A percentile compares a stretch with the other conserved stretches of the same genome.
These are phyloP conservation scores for Trichoderma citrinoviride DNA, from an alignment of 2,329 filamentous ascomycete species.

Conservation along the genomic window DNA sequence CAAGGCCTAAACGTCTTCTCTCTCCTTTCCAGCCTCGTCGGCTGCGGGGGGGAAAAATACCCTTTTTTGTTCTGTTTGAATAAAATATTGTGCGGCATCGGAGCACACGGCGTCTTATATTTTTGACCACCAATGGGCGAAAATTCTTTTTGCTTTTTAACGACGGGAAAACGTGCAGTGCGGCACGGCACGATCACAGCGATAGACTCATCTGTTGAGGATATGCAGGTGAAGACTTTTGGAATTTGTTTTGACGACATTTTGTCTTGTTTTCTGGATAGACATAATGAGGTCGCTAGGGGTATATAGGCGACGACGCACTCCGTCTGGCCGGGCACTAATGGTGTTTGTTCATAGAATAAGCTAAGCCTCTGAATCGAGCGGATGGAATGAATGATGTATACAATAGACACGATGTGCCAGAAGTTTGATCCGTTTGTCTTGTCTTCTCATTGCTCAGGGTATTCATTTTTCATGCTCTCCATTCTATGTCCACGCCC, in stretches of 20 bases:
- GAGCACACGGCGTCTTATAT: constrained; percentile 13
- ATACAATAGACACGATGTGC: constrained; percentile 1
- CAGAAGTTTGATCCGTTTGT: not conserved
- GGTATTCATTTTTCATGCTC: not conserved
- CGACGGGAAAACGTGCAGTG: not conserved
- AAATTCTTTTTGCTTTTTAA: not conserved
- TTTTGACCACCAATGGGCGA: not conserved
- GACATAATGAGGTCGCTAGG: constrained; percentile 22
- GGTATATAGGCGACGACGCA: not conserved
- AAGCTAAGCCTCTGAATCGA: not conserved
- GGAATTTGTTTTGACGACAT: not conserved
- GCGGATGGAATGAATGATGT: not conserved
- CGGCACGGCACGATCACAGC: constrained; percentile 19
- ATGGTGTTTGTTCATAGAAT: constrained; percentile 7
- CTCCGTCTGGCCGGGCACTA: not conserved
- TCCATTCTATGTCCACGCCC: not conserved
- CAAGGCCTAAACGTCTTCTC: constrained; percentile 57
- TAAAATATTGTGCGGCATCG: constrained; percentile 18
- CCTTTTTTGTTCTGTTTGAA: constrained; percentile 5
- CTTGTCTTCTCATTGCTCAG: not conserved
- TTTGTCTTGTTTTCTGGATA: constrained; percentile 11
- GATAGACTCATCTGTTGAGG: constrained; percentile 20
- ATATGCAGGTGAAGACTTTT: constrained; percentile 15
- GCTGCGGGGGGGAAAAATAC: not conserved
- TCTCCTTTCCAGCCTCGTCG: not conserved